Base-by-base conservation (phyloP, 768 basidiomycete genomes). In the Austroboletus eburneus region DNA sequence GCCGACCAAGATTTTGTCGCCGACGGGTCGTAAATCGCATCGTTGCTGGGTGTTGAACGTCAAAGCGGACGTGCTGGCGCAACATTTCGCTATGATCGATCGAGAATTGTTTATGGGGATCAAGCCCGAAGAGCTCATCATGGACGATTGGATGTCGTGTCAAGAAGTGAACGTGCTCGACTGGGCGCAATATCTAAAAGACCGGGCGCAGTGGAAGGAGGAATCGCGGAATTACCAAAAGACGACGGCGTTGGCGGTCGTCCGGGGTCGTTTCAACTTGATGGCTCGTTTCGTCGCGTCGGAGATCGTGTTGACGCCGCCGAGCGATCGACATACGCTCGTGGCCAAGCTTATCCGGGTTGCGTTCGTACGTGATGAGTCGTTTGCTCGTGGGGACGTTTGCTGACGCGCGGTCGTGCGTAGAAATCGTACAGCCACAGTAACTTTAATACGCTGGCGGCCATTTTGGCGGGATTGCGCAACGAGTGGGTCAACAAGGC, bases 11-110 rank as follows among this genome's bases (percentile, higher is more conserved):
- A 69, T 74, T 32, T 57, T 68, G n/a, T 46, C 59, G 25, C 50
- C 62, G n/a, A 42, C 66, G 10, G 69, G 65, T 7, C 69, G 75
- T 14, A 74, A 71, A n/a, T 60, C 68, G 7, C 79, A 87, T 58
- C 80, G 78, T 9, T 90, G 86, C 3, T 93, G 87, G 69, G 73
- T 93, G 42, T 69, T 90, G n/a, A 65, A 60, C 24, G 72, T 77
- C 59, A 72, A 79, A 6, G 79, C 86, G 1, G 79, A 80, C 30
- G 67, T 67, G 5, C 63, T 96, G 27, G 86, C 86, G 1, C 75
- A 82, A 43, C 87, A 92, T 56, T 87, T 94, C 57, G 76, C 85
- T 7, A 84, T 91, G 76, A 91, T 95, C 52, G 91, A 95, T 52
- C 77, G 88, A 21, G 91, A 94, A 55, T 68, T 94, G 45, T 90